Evolutionary conservation across 768 basidiomycete species (phyloP), one percentile per base, ranked within the genome.

Genomic region (Naematelia encephala): DNA sequence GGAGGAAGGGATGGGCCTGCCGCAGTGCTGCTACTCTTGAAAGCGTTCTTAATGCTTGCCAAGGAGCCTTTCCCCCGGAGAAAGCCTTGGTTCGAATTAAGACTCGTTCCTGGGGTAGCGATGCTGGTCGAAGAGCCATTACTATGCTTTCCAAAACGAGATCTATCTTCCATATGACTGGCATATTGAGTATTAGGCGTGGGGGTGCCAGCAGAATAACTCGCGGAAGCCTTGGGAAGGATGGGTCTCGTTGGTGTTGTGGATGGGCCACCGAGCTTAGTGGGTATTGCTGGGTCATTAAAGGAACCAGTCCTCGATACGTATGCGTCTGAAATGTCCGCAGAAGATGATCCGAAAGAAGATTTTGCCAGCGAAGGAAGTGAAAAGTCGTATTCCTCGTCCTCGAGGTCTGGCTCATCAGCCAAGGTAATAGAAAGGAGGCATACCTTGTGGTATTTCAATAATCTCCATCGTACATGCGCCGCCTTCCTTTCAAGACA

Each of bases 41-140:
- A 71, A n/a, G 72, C 69, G 58, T 71, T 71, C 54, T 67, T 69
- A 21, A 74, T 19, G 19, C 63, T 66, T 1, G 72, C 69, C 11
- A 73, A 43, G 16, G 69, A 70, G 1, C 69, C 69, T 50, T 74
- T 74, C 11, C 68, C 59, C 23, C 49, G 48, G 4, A 70, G 51
- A 42, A 68, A 68, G 2, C 67, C 67, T 3, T 68, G 46, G 0
- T 53, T 54, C 0, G 64, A 66, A 19, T 60, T 51, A 25, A 70
- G 67, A 22, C 63, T 62, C 2, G 64, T 68, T 12, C 67, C 67
- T 22, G 69, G 14, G 19, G 61, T 64, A 23, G 63, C 49, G 22
- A 73, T 29, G 5, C 66, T 68, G 2, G 71, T 57, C 1, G 64
- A 59, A 5, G 71, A 73, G 19, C 71, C 71, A 57, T 73, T 73